Conservation (phyloP, 1,139 yeast genomes). For the Arxiozyma telluris region DNA sequence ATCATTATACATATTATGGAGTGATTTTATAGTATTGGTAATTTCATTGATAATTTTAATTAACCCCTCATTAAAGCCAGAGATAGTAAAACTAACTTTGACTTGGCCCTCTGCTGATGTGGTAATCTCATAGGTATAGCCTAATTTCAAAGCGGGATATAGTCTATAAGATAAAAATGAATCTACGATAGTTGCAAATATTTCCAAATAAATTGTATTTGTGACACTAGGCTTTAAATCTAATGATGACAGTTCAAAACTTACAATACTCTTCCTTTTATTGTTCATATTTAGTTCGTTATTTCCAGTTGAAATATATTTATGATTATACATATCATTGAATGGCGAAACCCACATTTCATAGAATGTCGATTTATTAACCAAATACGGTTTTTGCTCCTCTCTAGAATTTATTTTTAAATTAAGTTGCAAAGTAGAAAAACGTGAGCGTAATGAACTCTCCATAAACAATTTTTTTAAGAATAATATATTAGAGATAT, state of each 20-base stretch:
- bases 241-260: conserved; percentile 38
- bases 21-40: conserved; percentile 11
- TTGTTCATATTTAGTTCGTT: too few relatives aligned
- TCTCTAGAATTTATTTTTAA: conserved; percentile 23
- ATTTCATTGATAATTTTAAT: conserved; percentile 12
- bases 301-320: neutral
- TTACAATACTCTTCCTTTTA: conserved; percentile 29
- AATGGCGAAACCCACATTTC: conserved; percentile 44
- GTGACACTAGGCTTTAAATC: conserved; percentile 28
- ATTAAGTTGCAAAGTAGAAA: conserved; percentile 29
- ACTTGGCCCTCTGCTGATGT: conserved; percentile 45
- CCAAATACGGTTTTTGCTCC: conserved; percentile 27
- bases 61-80: conserved; percentile 42
- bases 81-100: conserved; percentile 40
- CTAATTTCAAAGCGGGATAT: conserved; percentile 44
- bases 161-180: conserved; percentile 33
- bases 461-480: conserved; percentile 24
- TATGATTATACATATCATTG: conserved; percentile 20
- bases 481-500: conserved; percentile 20
- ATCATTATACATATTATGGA: conserved; percentile 11
- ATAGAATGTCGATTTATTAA: conserved; percentile 21
- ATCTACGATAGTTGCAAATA: conserved; percentile 42
- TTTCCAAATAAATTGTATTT: conserved; percentile 39
- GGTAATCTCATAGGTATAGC: conserved; percentile 46
- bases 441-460: conserved; percentile 24